Percentiles rank a stretch among this genome's conserved stretches.
Conservation (phyloP, 2,329 filamentous ascomycete genomes). For the Fusarium sp. region DNA sequence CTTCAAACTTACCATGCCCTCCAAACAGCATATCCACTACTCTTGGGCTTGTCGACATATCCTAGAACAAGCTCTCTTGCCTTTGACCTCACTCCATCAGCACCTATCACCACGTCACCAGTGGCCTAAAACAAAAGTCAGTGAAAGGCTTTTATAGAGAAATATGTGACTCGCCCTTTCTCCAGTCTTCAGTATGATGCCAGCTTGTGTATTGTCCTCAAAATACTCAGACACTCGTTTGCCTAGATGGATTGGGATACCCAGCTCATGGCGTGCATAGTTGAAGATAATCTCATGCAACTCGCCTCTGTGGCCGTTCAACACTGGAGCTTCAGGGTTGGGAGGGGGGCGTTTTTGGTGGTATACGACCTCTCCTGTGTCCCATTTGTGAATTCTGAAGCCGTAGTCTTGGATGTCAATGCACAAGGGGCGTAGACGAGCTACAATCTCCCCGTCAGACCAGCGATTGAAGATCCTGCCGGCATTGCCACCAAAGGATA, state of each 20-base stretch:
- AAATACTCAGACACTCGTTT: conserved; percentile 26
- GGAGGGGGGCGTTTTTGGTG: conserved; percentile 57
- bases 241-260: conserved; percentile 18
- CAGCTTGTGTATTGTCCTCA: not conserved
- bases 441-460: conserved; percentile 55
- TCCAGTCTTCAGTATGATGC: conserved; percentile 19
- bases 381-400: conserved; percentile 45
- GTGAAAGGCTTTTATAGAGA: rapidly evolving
- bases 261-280: conserved; percentile 27
- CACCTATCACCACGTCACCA: conserved; percentile 31
- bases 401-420: conserved; percentile 54
- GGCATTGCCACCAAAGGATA: conserved; percentile 33
- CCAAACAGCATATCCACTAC: conserved; percentile 42
- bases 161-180: not conserved
- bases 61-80: conserved; percentile 34
- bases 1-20: conserved; percentile 58
- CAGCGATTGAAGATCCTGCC: conserved; percentile 66
- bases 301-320: conserved; percentile 31
- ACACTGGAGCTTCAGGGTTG: conserved; percentile 18
- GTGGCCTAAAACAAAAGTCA: conserved; percentile 3
- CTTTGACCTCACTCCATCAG: conserved; percentile 30
- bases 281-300: conserved; percentile 28
- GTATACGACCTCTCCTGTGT: conserved; percentile 60
- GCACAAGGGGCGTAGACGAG: conserved; percentile 32
- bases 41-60: conserved; percentile 23